Evolutionary conservation across 208 protist species (phyloP).

Genomic region (Trypanosoma mega): DNA sequence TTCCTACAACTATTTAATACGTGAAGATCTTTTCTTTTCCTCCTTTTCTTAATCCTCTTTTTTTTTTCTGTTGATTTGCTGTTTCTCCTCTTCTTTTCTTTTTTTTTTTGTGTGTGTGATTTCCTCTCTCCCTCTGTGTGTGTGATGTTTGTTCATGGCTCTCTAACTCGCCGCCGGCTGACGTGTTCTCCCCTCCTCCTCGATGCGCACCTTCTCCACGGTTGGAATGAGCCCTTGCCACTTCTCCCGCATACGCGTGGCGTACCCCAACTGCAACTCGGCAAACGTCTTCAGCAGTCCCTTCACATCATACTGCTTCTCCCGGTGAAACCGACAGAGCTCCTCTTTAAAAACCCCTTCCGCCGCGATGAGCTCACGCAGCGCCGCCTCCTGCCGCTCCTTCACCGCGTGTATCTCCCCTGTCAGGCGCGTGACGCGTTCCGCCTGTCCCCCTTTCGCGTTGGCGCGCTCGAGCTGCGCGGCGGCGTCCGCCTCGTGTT

Average conservation of each 20-base stretch:
- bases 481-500: conserved; percentile 20
- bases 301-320: conserved; percentile 83
- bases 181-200: conserved; percentile 2
- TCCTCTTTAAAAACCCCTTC: conserved; percentile 53
- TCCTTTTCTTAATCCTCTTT: no score
- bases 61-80: no score
- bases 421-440: conserved; percentile 18
- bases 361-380: conserved; percentile 22
- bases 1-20: no score
- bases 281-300: conserved; percentile 73
- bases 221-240: conserved; percentile 64
- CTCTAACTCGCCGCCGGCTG: background rate
- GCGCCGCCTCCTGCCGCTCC: conserved; percentile 32
- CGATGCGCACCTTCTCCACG: conserved; percentile 34
- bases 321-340: conserved; percentile 70
- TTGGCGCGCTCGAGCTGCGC: conserved; percentile 29
- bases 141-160: no score
- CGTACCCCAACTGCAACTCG: conserved; percentile 79
- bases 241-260: conserved; percentile 53
- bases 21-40: no score
- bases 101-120: no score
- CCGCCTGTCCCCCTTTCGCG: conserved; percentile 29
- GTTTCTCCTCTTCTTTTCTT: no score
- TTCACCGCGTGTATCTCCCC: conserved; percentile 32
- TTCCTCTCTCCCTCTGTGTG: no score